A percentile compares a stretch with the other conserved stretches of the same genome.
Conservation (phyloP, 1,284 basidiomycete genomes). For the Moesziomyces aphidis region DNA sequence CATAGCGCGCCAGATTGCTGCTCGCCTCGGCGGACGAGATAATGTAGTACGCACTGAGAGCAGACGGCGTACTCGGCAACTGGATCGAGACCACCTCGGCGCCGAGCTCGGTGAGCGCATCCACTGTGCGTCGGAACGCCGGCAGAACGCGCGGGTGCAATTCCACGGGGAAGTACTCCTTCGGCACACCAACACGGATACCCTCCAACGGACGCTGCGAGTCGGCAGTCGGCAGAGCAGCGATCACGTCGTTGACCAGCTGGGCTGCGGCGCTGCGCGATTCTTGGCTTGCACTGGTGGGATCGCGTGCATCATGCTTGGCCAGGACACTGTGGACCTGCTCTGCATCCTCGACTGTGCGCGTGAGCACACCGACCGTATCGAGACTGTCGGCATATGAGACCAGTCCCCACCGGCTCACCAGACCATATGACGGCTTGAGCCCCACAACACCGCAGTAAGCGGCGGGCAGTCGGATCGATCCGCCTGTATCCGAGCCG, state of each 20-base stretch:
- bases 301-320: conserved; percentile 79
- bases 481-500: conserved; percentile 95
- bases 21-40: conserved; percentile 93
- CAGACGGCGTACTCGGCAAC: conserved; percentile 80
- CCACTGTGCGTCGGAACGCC: conserved; percentile 72
- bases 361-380: conserved; percentile 86
- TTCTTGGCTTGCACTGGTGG: conserved; percentile 75
- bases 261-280: conserved; percentile 27
- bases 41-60: conserved; percentile 93
- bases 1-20: conserved; percentile 90
- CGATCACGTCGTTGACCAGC: conserved; percentile 5
- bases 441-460: conserved; percentile 92
- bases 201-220: conserved; percentile 67
- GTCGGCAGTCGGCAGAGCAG: not conserved
- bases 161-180: conserved; percentile 86
- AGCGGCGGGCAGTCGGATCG: conserved; percentile 88
- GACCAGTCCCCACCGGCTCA: conserved; percentile 90
- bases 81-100: conserved; percentile 80
- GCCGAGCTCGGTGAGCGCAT: conserved; percentile 74
- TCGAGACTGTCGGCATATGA: conserved; percentile 95
- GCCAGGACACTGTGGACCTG: conserved; percentile 78
- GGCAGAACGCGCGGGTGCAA: conserved; percentile 72
- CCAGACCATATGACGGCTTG: conserved; percentile 92
- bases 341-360: conserved; percentile 72
- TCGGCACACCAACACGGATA: conserved; percentile 75